Evolutionary conservation across 768 basidiomycete genomes (phyloP).

Genomic region (Hemileccinum rubropunctum): DNA sequence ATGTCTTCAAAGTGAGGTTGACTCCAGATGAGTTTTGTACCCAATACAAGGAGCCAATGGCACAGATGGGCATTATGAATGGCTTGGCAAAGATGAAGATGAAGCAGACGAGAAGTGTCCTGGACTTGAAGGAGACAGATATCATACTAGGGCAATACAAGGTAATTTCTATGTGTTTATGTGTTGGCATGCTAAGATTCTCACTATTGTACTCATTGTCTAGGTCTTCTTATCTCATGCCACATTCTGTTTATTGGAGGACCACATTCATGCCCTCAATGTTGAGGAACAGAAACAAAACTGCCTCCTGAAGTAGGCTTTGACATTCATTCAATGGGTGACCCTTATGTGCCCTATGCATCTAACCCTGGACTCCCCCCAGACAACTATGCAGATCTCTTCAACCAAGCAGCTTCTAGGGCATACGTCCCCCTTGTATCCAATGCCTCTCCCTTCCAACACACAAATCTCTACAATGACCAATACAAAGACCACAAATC

Average conservation of each 20-base stretch:
- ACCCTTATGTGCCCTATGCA: slow-evolving; percentile 79
- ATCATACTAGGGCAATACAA: slow-evolving; percentile 81
- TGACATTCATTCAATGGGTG: slow-evolving; percentile 50
- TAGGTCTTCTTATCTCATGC: slow-evolving; percentile 87
- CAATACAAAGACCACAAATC: slow-evolving; percentile 77
- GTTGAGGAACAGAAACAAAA: slow-evolving; percentile 85
- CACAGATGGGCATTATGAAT: slow-evolving; percentile 52
- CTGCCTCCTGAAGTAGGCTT: slow-evolving; percentile 67
- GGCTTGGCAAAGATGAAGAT: slow-evolving; percentile 58
- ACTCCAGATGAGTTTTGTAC: slow-evolving; percentile 83
- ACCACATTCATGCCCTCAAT: slow-evolving; percentile 78
- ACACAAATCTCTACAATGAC: slow-evolving; percentile 69
- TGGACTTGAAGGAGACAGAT: slow-evolving; percentile 65
- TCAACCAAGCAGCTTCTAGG: slow-evolving; percentile 49
- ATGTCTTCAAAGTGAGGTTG: slow-evolving; percentile 82
- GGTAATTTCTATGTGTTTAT: slow-evolving; percentile 52
- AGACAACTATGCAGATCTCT: slow-evolving; percentile 47
- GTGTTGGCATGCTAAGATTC: slow-evolving; percentile 3
- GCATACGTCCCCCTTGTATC: slow-evolving; percentile 81
- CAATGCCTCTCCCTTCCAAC: slow-evolving; percentile 82
- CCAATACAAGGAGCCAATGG: slow-evolving; percentile 71
- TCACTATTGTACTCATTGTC: not conserved
- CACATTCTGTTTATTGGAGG: slow-evolving; percentile 87
- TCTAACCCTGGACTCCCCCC: slow-evolving; percentile 45
- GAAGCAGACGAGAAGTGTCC: slow-evolving; percentile 52